Base-by-base conservation (phyloP, 1,139 yeast species). In the Geotrichum histeridarum region DNA sequence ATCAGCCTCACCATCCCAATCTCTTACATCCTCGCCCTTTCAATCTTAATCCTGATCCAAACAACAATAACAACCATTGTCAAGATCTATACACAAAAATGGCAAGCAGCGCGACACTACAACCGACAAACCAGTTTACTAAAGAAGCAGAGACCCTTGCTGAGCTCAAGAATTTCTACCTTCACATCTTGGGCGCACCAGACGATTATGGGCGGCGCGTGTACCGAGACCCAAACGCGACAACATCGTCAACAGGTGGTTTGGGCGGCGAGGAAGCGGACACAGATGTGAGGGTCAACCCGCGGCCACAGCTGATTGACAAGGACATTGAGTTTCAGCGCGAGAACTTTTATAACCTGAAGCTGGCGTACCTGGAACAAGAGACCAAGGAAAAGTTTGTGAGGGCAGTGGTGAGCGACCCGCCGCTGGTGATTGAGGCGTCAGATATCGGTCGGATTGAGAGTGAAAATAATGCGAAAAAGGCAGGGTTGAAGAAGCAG, bases 301-400 rank as follows among this genome's bases (percentile, higher is more conserved):
- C 57, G 14, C 63, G 62, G 42, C 70, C 67, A 31, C 56, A 50
- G 33, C 56, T 61, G 47, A 56, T 65, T 27, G 62, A 60, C 17
- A 57, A 55, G 42, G 68, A 68, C 44, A 70, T 64, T n/a, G 62
- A 59, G 44, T 56, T 59, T 46, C 60, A 59, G 42, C 58, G 72
- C 54, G 77, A 76, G 57, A 66, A 74, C 35, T 78, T 78, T 59
- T 74, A 77, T 17, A 74, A 81, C 53, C 69, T 83, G 47, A 82
- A 83, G 63, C 81, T 82, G 57, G 76, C 81, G 48, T 83, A 82
- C 63, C 67, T 83, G 49, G 90, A 84, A 63, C 86, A 83, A 61
- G 89, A 83, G 61, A 77, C 87, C 1, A 76, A 85, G 60, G 86
- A 83, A 58, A 76, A 80, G 68, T 83, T 83, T 64, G 69, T 83